phyloP scores from a whole-genome alignment of 1,139 yeast genomes.

The Candida sanyaensis region DNA sequence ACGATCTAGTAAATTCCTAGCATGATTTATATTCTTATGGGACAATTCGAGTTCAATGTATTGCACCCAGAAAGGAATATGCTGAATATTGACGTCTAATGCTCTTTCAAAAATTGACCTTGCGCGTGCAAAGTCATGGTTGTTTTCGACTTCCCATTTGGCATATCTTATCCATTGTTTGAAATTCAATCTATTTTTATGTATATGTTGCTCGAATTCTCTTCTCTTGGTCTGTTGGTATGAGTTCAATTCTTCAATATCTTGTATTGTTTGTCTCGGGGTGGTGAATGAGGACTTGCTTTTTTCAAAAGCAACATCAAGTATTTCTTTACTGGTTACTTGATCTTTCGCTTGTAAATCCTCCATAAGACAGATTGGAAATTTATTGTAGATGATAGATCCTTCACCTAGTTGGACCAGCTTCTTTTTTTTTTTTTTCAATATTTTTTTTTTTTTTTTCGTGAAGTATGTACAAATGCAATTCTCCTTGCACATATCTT shows the following conservation, averaged over 20 bases:
- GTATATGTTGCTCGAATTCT: slow-evolving; percentile 83
- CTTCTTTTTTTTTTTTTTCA: neutral
- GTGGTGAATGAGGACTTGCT: slow-evolving; percentile 23
- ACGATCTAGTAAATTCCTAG: slow-evolving; percentile 79
- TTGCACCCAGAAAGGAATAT: slow-evolving; percentile 83
- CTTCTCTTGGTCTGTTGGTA: slow-evolving; percentile 73
- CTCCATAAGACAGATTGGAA: neutral
- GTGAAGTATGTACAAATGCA: no score
- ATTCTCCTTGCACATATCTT: no score
- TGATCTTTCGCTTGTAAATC: slow-evolving; percentile 11
- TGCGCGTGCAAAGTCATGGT: slow-evolving; percentile 70
- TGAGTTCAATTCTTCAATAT: slow-evolving; percentile 77
- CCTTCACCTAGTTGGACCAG: neutral
- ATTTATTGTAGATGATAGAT: neutral
- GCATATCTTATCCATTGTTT: slow-evolving; percentile 96
- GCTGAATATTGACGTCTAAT: slow-evolving; percentile 68
- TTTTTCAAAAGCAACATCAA: slow-evolving; percentile 38
- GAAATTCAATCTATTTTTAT: slow-evolving; percentile 76
- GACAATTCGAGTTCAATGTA: slow-evolving; percentile 80
- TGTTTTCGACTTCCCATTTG: slow-evolving; percentile 77
- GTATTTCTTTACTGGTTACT: slow-evolving; percentile 40
- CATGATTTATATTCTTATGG: slow-evolving; percentile 78
- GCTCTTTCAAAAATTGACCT: slow-evolving; percentile 90
- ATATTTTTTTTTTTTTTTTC: neutral
- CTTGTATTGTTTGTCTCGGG: slow-evolving; percentile 61